Base-by-base conservation (phyloP, 2,329 filamentous ascomycete genomes). In the Escovopsis weberi region DNA sequence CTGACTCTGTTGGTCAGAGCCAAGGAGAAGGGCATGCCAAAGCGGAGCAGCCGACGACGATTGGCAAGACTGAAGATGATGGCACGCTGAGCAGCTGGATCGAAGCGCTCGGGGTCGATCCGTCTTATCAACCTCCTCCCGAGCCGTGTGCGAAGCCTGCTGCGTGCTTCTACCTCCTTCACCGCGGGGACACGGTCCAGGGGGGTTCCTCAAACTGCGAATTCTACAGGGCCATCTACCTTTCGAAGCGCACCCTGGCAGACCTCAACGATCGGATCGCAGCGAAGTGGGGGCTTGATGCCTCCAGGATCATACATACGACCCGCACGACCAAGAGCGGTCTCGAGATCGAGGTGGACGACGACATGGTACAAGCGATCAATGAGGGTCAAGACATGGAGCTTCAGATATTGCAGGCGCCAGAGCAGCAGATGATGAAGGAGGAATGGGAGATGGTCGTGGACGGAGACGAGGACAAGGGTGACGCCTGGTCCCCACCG, bases 351-450 rank as follows among this genome's bases (percentile, higher is more conserved):
- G 77, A 93, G 55, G 74, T 96, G 52, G 91, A 96, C 54, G 87
- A 96, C 55, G 87, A 95, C 48, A 80, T 93, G 39, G 76, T 96
- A 30, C 74, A 75, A 37, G 82, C 89, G 59, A 68, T 96, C 41
- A 75, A 78, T 2, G 91, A 98, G 63, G 88, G 87, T 30, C 86
- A 96, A 60, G 89, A 94, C 55, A 91, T 96, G 82, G 75, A 80
- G 45, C 71, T 84, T 44, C 80, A 91, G 51, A 68, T 84, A 36
- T 57, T 59, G 15, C 68, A 74, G 50, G 53, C 66, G n/a, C 52
- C 58, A 4, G 62, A 65, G 28, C 52, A 53, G 28, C 39, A 51
- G 9, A 37, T 37, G 26, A 52, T 65, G 34, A 78, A 78, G 53
- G 60, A 66, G 33, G 75, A 79, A 50, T 79, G 74, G 74, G 74